phyloP scores from a whole-genome alignment of 305 asterid species.

The Fraxinus xanthoxyloides region DNA sequence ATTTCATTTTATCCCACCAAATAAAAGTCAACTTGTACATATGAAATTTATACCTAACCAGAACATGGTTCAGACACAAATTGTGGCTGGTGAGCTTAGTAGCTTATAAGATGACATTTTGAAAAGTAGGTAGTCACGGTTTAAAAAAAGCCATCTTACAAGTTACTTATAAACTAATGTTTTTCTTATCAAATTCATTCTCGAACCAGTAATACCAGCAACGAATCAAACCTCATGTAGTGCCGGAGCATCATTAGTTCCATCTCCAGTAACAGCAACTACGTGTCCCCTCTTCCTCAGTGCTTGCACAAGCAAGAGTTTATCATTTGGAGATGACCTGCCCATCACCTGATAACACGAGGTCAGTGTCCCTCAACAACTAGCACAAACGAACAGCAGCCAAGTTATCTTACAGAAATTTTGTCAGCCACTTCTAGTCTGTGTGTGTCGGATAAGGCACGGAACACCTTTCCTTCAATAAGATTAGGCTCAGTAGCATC shows the following conservation, averaged over 20 bases:
- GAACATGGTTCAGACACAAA: background rate
- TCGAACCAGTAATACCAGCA: background rate
- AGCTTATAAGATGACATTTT: background rate
- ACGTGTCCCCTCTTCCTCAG: conserved; percentile 87
- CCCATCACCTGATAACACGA: conserved; percentile 78
- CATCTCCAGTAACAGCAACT: conserved; percentile 99
- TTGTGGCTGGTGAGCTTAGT: background rate
- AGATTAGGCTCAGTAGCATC: conserved; percentile 81
- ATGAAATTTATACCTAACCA: background rate
- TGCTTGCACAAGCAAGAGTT: conserved; percentile 92
- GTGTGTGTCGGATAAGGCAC: conserved; percentile 52
- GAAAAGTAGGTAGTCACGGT: background rate
- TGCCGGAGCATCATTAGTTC: conserved; percentile 99
- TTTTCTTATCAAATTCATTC: conserved; percentile 4
- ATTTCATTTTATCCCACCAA: background rate
- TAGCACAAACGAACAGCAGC: background rate
- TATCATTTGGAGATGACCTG: conserved; percentile 94
- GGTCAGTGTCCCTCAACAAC: conserved; percentile 11
- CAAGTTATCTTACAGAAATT: conserved; percentile 67
- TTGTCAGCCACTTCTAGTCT: conserved; percentile 77
- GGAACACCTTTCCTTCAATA: conserved; percentile 88
- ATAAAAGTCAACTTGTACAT: background rate
- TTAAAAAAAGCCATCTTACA: background rate
- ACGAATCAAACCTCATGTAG: conserved; percentile 73
- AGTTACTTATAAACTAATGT: background rate